phyloP scores from a whole-genome alignment of 306 rosid species.

The Lagenaria siceraria region DNA sequence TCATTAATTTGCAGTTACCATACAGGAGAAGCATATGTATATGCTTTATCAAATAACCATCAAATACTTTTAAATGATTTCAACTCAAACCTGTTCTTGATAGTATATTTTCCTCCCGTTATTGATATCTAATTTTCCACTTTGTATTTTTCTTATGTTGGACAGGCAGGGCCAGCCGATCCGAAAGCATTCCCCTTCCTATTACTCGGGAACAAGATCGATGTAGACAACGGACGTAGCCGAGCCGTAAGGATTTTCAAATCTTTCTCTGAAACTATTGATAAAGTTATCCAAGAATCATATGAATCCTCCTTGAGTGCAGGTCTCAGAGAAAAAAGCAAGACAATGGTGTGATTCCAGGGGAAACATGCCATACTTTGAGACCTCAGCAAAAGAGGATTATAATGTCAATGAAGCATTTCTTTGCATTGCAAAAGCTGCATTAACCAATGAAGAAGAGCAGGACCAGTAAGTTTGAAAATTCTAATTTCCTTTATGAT shows the following conservation, averaged over 20 bases:
- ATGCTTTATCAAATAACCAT: neutral
- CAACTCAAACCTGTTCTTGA: neutral
- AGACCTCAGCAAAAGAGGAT: slow-evolving; percentile 78
- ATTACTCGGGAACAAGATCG: slow-evolving; percentile 73
- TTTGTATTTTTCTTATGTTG: neutral
- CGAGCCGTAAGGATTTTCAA: slow-evolving; percentile 34
- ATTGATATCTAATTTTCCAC: neutral
- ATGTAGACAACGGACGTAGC: slow-evolving; percentile 46
- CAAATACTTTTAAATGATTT: neutral
- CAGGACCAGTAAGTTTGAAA: slow-evolving; percentile 44
- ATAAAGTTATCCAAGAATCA: neutral
- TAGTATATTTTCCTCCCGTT: neutral
- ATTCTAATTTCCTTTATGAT: neutral
- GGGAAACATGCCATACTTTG: slow-evolving; percentile 79
- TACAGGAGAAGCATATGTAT: neutral
- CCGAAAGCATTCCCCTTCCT: slow-evolving; percentile 60
- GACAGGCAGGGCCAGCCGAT: slow-evolving; percentile 48
- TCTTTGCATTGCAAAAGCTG: slow-evolving; percentile 46
- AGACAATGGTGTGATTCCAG: slow-evolving; percentile 69
- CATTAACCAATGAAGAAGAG: slow-evolving; percentile 48
- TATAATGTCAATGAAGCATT: slow-evolving; percentile 67
- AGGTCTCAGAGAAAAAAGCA: slow-evolving; percentile 61
- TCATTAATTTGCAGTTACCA: neutral
- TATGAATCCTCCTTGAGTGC: slow-evolving; percentile 7
- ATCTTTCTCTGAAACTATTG: neutral